phyloP scores from a whole-genome alignment of 78 protist species.

The Pigoraptor vietnamica region DNA sequence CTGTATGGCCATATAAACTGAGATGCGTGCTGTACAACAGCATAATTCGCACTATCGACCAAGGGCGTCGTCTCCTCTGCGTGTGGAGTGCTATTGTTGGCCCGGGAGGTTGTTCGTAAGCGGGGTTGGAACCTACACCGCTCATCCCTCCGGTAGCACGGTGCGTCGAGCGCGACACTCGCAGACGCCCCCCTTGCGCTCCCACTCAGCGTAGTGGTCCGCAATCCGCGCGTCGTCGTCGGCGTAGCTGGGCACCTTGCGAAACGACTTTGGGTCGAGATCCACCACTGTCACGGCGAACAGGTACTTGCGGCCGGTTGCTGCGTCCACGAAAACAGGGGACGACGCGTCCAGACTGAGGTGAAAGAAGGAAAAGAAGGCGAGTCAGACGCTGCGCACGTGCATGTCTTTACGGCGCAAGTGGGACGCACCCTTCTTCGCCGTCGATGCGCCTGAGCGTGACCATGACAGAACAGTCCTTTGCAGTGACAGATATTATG shows the following conservation, averaged over 20 bases:
- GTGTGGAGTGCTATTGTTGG: no score
- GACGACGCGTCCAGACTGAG: background rate
- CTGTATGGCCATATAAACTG: no score
- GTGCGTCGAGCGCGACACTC: background rate
- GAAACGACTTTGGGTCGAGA: background rate
- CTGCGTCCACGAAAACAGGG: background rate
- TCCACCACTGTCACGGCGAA: background rate
- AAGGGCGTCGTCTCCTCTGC: no score
- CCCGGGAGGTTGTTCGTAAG: no score
- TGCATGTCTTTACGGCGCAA: no score
- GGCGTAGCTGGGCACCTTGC: background rate
- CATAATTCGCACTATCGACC: no score
- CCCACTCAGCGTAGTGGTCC: background rate
- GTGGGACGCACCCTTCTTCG: background rate
- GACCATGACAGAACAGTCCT: background rate
- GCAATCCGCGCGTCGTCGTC: background rate
- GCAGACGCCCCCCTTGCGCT: background rate
- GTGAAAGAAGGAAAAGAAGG: background rate
- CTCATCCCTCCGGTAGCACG: no score
- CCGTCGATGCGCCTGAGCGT: background rate
- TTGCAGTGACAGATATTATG: background rate
- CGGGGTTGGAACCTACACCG: no score
- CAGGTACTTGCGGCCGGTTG: background rate
- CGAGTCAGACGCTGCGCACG: no score
- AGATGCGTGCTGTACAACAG: no score